Percentiles rank a stretch among this genome's conserved stretches.
phyloP scores from a whole-genome alignment of 345 rosid genomes.

The Salix udensis region DNA sequence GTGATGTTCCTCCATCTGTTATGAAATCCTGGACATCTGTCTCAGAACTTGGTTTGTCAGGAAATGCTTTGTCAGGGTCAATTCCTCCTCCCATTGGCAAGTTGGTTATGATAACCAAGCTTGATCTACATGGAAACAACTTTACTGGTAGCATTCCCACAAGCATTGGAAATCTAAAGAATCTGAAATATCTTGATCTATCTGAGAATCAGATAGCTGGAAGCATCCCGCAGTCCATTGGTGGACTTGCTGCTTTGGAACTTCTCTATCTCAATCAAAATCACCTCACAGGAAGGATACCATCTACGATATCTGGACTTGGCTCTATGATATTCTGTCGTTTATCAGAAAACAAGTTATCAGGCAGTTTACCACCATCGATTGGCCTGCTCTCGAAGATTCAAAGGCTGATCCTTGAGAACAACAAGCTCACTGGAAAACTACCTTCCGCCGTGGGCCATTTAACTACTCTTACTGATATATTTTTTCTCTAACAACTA shows the following conservation, averaged over 20 bases:
- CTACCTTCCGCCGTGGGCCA: slow-evolving; percentile 42
- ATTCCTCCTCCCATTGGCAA: slow-evolving; percentile 39
- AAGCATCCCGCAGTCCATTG: slow-evolving; percentile 40
- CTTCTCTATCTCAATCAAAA: slow-evolving; percentile 45
- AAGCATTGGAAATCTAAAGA: slow-evolving; percentile 37
- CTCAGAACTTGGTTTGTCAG: slow-evolving; percentile 46
- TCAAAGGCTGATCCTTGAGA: slow-evolving; percentile 48
- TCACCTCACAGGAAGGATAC: slow-evolving; percentile 43
- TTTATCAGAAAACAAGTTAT: slow-evolving; percentile 44
- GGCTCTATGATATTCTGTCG: slow-evolving; percentile 44
- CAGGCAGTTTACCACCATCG: slow-evolving; percentile 48
- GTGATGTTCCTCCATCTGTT: slow-evolving; percentile 27
- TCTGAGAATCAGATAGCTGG: slow-evolving; percentile 47
- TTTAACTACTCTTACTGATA: slow-evolving; percentile 46
- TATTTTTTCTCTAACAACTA: slow-evolving; percentile 48
- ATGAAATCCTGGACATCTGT: slow-evolving; percentile 29
- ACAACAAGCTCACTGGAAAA: slow-evolving; percentile 52
- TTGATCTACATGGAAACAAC: slow-evolving; percentile 46
- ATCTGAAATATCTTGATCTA: slow-evolving; percentile 43
- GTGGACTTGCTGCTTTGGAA: slow-evolving; percentile 35
- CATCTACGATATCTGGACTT: slow-evolving; percentile 43
- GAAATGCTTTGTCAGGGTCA: slow-evolving; percentile 37
- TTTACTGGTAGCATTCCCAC: slow-evolving; percentile 43
- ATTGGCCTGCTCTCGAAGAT: slow-evolving; percentile 46
- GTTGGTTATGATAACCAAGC: slow-evolving; percentile 27